phyloP scores from a whole-genome alignment of 2,329 filamentous ascomycete genomes.

The Fusarium humuli region DNA sequence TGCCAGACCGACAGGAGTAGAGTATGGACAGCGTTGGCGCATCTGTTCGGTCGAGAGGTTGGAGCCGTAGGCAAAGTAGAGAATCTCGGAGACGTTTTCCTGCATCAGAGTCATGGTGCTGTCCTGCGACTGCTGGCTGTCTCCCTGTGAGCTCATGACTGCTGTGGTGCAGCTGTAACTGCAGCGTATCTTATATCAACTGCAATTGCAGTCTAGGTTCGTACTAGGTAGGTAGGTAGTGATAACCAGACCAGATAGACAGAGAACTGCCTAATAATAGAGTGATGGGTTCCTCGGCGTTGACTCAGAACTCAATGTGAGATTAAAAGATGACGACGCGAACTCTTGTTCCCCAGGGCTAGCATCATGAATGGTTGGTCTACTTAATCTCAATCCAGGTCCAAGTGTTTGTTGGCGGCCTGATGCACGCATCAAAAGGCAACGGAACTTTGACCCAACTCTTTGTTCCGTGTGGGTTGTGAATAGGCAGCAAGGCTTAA shows the following conservation, averaged over 20 bases:
- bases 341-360: conserved; percentile 7
- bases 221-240: conserved; percentile 2
- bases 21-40: conserved; percentile 69
- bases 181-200: conserved; percentile 4
- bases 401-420: conserved; percentile 13
- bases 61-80: conserved; percentile 79
- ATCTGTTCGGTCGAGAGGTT: conserved; percentile 77
- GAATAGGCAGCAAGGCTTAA: conserved; percentile 38
- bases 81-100: conserved; percentile 51
- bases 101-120: conserved; percentile 52
- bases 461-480: conserved; percentile 17
- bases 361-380: conserved; percentile 7
- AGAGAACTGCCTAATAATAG: neutral
- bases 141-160: conserved; percentile 48
- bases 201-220: neutral
- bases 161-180: neutral
- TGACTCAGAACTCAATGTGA: conserved; percentile 11
- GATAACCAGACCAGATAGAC: neutral
- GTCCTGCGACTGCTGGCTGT: conserved; percentile 52
- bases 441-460: conserved; percentile 11
- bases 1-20: conserved; percentile 67
- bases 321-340: conserved; percentile 9
- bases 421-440: conserved; percentile 13
- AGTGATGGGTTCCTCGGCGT: conserved; percentile 12
- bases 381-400: neutral